Base-by-base conservation (phyloP, 345 rosid genomes). In the Pistacia vera region DNA sequence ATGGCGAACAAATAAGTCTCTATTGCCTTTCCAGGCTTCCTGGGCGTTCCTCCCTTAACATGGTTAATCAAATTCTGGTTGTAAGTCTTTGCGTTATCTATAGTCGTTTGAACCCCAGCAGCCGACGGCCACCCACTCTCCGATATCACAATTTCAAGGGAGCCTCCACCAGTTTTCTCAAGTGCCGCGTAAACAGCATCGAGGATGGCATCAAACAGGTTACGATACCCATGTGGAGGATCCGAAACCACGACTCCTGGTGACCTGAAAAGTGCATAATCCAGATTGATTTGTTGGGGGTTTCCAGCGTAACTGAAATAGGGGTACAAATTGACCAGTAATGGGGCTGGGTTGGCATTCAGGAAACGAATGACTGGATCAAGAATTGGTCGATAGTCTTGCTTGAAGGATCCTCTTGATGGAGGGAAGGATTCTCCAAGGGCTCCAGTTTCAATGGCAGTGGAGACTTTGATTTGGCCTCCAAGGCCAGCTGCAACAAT, bases 81-180 rank as follows among this genome's bases (percentile, higher is more conserved):
- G 63, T 89, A 88, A 67, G 79, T 85, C 74, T 78, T 83, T 8
- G 97, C 97, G 62, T 91, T 88, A 0, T 83, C 88, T 4, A 75
- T 17, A 18, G 58, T 76, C 0, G 94, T 71, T 20, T 81, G 88
- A 68, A 90, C 91, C 0, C 84, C 94, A 66, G 91, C 94, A 0
- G 73, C 80, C 0, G 91, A 75, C 0, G 97, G 92, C 93, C 97
- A 91, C 17, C 97, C 92, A 11, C 81, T 85, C 78, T 91, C 93
- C 0, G 93, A 83, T 11, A 90, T 84, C 11, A 91, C 97, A 0
- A 91, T 81, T 35, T 77, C 75, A 25, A 91, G 36, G 4, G 90
- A 83, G 20, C 85, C 84, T 0, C 90, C 91, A 4, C 82, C 68
- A 6, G 85, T 8, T 78, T 83, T 91, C 86, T 90, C 93, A 49